Evolutionary conservation across 306 rosid species (phyloP).

Genomic region (Dryas octopetala): DNA sequence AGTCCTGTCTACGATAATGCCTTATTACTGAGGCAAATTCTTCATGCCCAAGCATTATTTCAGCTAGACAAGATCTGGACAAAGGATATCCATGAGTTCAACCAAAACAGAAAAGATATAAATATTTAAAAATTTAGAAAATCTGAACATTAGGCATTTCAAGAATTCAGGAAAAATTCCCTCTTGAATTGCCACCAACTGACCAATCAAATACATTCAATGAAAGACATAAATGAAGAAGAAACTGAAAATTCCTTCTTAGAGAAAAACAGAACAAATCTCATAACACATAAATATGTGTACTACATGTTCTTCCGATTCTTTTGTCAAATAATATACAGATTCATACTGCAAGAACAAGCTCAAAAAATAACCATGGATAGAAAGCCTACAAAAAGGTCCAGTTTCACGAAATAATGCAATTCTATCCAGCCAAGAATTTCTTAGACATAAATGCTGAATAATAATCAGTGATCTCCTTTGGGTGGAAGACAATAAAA

Average conservation of each 20-base stretch:
- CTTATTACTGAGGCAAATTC: not conserved
- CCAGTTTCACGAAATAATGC: constrained; percentile 7
- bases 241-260: not conserved
- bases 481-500: not conserved
- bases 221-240: not conserved
- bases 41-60: not conserved
- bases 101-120: not conserved
- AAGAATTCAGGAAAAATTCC: not conserved
- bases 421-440: not conserved
- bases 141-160: not conserved
- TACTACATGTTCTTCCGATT: not conserved
- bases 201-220: not conserved
- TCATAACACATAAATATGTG: not conserved
- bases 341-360: not conserved
- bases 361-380: not conserved
- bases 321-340: not conserved
- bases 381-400: not conserved
- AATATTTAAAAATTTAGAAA: not conserved
- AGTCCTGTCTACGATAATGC: not conserved
- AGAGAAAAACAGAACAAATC: not conserved
- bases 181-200: not conserved
- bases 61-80: constrained; percentile 1
- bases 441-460: not conserved
- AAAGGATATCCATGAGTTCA: not conserved
- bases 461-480: not conserved